Evolutionary conservation across 768 basidiomycete species (phyloP), one percentile per base, ranked within the genome.

Genomic region (Psilocybe azurescens): DNA sequence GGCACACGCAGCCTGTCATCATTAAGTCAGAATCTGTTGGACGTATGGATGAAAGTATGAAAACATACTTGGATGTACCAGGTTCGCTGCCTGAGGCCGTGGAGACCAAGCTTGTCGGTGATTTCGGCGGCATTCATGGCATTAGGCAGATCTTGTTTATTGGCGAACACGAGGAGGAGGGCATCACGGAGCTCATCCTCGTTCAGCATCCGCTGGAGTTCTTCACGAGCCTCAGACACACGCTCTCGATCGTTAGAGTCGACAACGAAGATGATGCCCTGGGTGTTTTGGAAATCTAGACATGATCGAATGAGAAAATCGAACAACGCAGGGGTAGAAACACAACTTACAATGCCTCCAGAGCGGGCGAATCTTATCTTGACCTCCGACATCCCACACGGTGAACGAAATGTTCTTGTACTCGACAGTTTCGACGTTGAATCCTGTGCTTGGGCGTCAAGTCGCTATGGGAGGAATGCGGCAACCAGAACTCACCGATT

Each of bases 321-420:
- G 55, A 65, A 61, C 63, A 67, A 65, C 48, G 38, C 58, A 64
- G 54, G 60, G 63, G 65, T 56, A 24, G 67, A 50, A 62, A 18
- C 16, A 55, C 10, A 58, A 88, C 95, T 74, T 73, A 97, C 97
- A 99, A 84, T 99, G 97, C 89, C 97, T 94, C 97, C 97, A 99
- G 70, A 99, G 89, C 69, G 97, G 97, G 72, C 97, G 90, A 79
- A 99, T 99, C 90, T 99, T 99, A 83, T 99, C 97, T 82, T 99
- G 97, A 72, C 97, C 97, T 87, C 97, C 97, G 66, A 99, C 97
- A 81, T 99, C 97, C 97, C 97, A 99, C 50, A 99, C 97, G 24
- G 97, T 99, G 88, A 99, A 99, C 28, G 95, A 97, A 68, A 99
- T 98, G 85, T 99, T 99, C 87, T 98, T 99, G 83, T 99, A 99